Conservation (phyloP, 495 filamentous ascomycete genomes). For the Bombardia bombarda region DNA sequence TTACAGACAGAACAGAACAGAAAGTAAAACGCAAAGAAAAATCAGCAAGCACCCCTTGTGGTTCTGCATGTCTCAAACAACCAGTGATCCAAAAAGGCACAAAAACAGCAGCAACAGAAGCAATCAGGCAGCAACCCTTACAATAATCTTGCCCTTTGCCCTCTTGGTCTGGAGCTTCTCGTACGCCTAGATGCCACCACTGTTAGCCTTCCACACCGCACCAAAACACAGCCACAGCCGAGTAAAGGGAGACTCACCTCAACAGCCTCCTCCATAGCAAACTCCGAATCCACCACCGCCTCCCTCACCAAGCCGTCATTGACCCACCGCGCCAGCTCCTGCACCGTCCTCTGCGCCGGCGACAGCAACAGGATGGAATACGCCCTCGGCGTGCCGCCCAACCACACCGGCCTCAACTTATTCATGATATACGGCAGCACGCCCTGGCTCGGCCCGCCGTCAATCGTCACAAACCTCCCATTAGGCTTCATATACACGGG, state of each 20-base stretch:
- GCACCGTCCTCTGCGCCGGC: slow-evolving; percentile 14
- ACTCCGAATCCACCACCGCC: slow-evolving; percentile 30
- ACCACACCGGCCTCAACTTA: slow-evolving; percentile 20
- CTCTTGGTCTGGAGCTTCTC: slow-evolving; percentile 22
- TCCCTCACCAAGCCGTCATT: slow-evolving; percentile 22
- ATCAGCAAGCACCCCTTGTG: too few relatives aligned
- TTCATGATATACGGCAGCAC: slow-evolving; percentile 23
- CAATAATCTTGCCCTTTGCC: slow-evolving; percentile 28
- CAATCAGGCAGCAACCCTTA: slow-evolving; percentile 13
- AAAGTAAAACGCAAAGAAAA: too few relatives aligned
- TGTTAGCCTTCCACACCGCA: neutral
- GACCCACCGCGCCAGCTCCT: slow-evolving; percentile 18
- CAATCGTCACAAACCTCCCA: slow-evolving; percentile 32
- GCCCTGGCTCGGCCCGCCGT: slow-evolving; percentile 20
- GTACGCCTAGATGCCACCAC: slow-evolving; percentile 10
- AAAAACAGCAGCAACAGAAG: too few relatives aligned
- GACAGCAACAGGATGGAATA: slow-evolving; percentile 26
- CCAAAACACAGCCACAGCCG: neutral
- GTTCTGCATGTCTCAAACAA: too few relatives aligned
- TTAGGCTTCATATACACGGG: slow-evolving; percentile 28
- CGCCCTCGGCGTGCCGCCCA: slow-evolving; percentile 30
- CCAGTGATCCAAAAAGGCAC: too few relatives aligned
- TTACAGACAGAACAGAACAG: too few relatives aligned
- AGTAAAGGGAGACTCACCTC: slow-evolving; percentile 16
- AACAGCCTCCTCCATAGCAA: slow-evolving; percentile 22